Percentiles rank a stretch among this genome's conserved stretches.
Conservation (phyloP, 1,284 basidiomycete species). For the Omphalotus olearius region DNA sequence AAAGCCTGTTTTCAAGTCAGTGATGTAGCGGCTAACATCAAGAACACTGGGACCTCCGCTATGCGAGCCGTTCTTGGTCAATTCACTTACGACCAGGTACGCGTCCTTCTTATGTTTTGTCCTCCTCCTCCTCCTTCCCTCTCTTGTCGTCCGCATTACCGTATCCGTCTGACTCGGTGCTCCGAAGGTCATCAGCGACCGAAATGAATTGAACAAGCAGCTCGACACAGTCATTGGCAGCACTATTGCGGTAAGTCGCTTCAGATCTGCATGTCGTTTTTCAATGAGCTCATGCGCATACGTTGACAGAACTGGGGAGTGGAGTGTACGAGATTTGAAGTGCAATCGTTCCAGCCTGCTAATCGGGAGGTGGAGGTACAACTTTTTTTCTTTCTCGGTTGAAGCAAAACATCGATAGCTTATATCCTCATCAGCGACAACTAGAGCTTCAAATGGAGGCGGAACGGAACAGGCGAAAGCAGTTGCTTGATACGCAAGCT, state of each 20-base stretch:
- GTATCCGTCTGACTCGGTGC: neutral
- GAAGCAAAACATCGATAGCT: neutral
- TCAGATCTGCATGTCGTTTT: neutral
- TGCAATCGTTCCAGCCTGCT: slow-evolving; percentile 49
- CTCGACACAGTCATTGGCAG: slow-evolving; percentile 43
- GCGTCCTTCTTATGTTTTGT: slow-evolving; percentile 1
- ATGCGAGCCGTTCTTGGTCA: slow-evolving; percentile 45
- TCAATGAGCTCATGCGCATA: neutral
- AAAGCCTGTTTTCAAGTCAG: slow-evolving; percentile 47
- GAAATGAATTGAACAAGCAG: slow-evolving; percentile 45
- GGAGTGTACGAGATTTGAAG: slow-evolving; percentile 49
- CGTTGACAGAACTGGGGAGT: slow-evolving; percentile 44
- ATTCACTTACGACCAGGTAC: slow-evolving; percentile 41
- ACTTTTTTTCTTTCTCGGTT: slow-evolving; percentile 8
- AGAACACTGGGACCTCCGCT: slow-evolving; percentile 46
- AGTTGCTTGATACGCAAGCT: slow-evolving; percentile 51
- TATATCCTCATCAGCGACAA: slow-evolving; percentile 32
- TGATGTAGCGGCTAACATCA: slow-evolving; percentile 41
- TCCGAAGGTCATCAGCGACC: slow-evolving; percentile 41
- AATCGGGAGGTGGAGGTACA: slow-evolving; percentile 47
- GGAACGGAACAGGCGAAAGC: slow-evolving; percentile 48
- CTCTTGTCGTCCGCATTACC: no score
- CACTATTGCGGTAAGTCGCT: slow-evolving; percentile 34
- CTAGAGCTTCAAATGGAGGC: slow-evolving; percentile 55
- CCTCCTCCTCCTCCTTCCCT: no score